Evolutionary conservation across 148 eudicot species (phyloP), one percentile per base, ranked within the genome.

Genomic region (Diospyros kaki): DNA sequence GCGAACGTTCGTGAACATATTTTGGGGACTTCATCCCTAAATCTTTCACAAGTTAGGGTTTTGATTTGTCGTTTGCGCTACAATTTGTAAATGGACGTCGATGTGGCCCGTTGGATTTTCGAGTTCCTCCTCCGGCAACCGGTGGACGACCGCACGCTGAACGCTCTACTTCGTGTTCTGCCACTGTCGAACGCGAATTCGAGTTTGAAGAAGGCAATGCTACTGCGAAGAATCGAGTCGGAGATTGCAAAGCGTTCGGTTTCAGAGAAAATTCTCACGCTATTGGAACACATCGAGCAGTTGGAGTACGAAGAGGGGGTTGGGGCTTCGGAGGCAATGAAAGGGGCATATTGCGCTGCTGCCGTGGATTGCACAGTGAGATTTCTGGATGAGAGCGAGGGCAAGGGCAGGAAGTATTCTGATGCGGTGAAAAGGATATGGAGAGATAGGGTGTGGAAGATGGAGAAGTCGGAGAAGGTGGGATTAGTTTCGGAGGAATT

Each of bases 361-460:
- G 97, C 93, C 0, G 86, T 91, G 42, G 88, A 85, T 53, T 87
- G 87, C 43, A 89, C 91, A 8, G 86, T 82, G 51, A 86, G 81
- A 79, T 71, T 70, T 70, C 52, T 86, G 55, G 86, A 66, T 10
- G 77, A 75, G 7, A 72, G 45, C 18, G 79, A 54, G 66, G 72
- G 71, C 1, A 81, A 76, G 7, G 45, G 64, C 6, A 77, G 13
- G 14, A 69, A 80, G 74, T 90, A 78, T 63, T 77, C 80, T 17
- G 88, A 85, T 1, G 79, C 72, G 4, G 89, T 89, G 75, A 86
- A 85, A 80, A 81, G 81, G 52, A 41, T 93, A 3, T 91, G 96
- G 98, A 81, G 79, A 72, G 75, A 63, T 39, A 82, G 87, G 81
- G 80, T 91, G 46, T 64, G 77, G 55, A 69, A 66, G 52, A 78